phyloP scores from a whole-genome alignment of 345 rosid species.

The Linum usitatissimum region DNA sequence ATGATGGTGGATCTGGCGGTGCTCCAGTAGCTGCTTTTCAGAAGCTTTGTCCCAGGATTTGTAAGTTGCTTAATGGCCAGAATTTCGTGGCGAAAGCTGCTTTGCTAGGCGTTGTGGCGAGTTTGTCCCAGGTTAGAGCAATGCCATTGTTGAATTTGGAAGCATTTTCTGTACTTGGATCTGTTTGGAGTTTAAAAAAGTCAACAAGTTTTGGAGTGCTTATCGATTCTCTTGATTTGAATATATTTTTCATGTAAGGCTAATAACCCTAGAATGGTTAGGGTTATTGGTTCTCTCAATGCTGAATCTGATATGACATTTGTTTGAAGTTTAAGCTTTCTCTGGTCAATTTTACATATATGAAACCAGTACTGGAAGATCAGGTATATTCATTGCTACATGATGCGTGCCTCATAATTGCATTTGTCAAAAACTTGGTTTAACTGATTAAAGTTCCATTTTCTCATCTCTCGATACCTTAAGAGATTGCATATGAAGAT shows the following conservation, averaged over 20 bases:
- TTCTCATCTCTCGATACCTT: not conserved
- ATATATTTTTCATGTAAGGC: not conserved
- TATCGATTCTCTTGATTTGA: not conserved
- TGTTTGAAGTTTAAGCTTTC: slow-evolving; percentile 8
- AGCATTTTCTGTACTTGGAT: not conserved
- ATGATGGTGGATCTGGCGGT: slow-evolving; percentile 13
- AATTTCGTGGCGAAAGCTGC: slow-evolving; percentile 76
- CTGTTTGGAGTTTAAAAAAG: not conserved
- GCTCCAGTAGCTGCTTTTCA: slow-evolving; percentile 57
- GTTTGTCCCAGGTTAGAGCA: slow-evolving; percentile 66
- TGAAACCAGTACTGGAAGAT: slow-evolving; percentile 9
- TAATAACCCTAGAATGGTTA: not conserved
- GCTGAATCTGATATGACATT: not conserved
- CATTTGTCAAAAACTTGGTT: too few relatives aligned
- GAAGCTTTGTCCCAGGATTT: slow-evolving; percentile 81
- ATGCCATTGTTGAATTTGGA: slow-evolving; percentile 8
- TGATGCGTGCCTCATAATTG: not conserved
- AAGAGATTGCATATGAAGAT: not conserved
- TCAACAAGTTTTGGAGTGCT: not conserved
- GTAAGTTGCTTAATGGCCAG: slow-evolving; percentile 74
- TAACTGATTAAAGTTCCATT: not conserved
- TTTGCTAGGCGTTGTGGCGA: slow-evolving; percentile 67
- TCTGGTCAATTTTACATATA: slow-evolving; percentile 2
- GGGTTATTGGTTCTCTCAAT: not conserved
- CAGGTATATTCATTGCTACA: not conserved